These are phyloP conservation scores for Diplodia intermedia DNA, from an alignment of 2,329 filamentous ascomycete genomes.

Conservation along the genomic window DNA sequence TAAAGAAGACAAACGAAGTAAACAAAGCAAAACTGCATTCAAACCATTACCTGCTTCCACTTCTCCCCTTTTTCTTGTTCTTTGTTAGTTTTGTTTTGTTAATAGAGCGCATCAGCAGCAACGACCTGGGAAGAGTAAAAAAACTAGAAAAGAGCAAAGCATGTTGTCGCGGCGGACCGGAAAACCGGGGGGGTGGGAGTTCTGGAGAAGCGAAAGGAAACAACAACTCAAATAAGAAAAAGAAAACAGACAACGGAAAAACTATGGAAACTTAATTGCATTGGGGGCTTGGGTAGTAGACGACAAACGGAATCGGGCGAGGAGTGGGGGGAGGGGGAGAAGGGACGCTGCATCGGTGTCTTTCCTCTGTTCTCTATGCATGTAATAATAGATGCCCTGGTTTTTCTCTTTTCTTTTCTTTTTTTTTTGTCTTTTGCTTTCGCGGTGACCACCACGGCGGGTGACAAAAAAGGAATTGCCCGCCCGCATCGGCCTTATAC, in stretches of 20 bases:
- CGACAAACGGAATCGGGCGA: background rate
- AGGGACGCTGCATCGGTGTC: background rate
- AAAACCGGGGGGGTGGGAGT: background rate
- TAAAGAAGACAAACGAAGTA: background rate
- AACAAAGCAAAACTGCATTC: constrained; percentile 32
- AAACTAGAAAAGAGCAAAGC: background rate
- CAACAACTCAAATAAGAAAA: background rate
- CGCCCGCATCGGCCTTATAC: no score
- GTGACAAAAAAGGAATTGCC: no score
- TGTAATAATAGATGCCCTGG: background rate
- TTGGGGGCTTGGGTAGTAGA: background rate
- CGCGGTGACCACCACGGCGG: no score
- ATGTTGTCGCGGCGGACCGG: background rate
- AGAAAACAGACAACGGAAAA: background rate
- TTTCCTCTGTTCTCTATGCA: background rate
- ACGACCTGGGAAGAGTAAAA: background rate
- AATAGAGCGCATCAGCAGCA: constrained; percentile 1
- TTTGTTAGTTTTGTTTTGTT: constrained; percentile 16
- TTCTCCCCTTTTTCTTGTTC: constrained; percentile 28
- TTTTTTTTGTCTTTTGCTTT: background rate
- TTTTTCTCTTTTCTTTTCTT: background rate
- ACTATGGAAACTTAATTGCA: background rate
- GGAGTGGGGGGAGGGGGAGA: background rate
- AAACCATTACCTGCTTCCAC: background rate
- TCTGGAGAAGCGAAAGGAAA: no score